phyloP scores from a whole-genome alignment of 1,284 basidiomycete species.

The Vanrija sp. region DNA sequence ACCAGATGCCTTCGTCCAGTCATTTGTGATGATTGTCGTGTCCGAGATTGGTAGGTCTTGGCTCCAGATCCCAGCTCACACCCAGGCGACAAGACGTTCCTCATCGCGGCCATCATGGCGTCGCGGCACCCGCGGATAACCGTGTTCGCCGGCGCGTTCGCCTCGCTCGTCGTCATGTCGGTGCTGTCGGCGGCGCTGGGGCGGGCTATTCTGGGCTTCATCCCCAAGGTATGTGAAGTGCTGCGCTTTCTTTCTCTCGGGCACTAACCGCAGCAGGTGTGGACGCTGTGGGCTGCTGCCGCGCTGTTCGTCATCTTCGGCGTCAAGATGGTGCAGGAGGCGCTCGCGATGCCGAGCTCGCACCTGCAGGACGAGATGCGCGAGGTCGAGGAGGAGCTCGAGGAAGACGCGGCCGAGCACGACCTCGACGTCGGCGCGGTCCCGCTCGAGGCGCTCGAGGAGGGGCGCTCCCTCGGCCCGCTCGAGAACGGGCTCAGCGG shows the following conservation, averaged over 20 bases:
- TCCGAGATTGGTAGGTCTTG: constrained; percentile 62
- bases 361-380: constrained; percentile 83
- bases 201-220: constrained; percentile 72
- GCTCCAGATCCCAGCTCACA: neutral
- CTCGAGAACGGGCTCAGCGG: too few relatives aligned
- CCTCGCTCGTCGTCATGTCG: constrained; percentile 87
- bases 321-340: constrained; percentile 77
- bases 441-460: constrained; percentile 36
- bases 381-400: constrained; percentile 83
- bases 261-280: constrained; percentile 23
- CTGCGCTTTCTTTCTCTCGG: too few relatives aligned
- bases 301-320: constrained; percentile 83
- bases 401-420: constrained; percentile 44
- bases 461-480: neutral
- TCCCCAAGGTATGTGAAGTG: constrained; percentile 58
- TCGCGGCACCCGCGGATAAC: constrained; percentile 83
- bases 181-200: constrained; percentile 83
- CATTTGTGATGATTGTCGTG: constrained; percentile 81
- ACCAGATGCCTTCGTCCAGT: constrained; percentile 60
- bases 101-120: constrained; percentile 93
- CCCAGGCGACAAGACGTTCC: constrained; percentile 92
- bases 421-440: constrained; percentile 22
- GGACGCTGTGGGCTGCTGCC: constrained; percentile 58
- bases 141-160: constrained; percentile 87
- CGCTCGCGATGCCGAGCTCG: constrained; percentile 66